Evolutionary conservation across 2,329 filamentous ascomycete genomes (phyloP).

Genomic region (Aspergillus hiratsukae): DNA sequence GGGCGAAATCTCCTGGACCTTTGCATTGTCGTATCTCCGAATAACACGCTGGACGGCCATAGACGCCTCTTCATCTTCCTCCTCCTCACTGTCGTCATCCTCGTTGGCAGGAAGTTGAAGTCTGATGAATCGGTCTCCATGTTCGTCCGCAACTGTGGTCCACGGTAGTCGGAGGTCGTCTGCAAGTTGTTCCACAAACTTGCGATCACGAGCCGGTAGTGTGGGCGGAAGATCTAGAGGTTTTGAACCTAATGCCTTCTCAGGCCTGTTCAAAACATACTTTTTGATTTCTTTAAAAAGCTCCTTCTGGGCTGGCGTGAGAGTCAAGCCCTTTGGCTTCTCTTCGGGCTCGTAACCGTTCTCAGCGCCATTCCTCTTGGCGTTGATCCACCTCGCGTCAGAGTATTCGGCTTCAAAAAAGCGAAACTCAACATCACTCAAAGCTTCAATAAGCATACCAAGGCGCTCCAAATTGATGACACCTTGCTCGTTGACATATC

Average conservation of each 20-base stretch:
- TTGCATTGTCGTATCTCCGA: slow-evolving; percentile 85
- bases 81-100: slow-evolving; percentile 55
- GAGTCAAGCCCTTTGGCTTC: slow-evolving; percentile 60
- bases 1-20: slow-evolving; percentile 71
- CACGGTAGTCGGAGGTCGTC: slow-evolving; percentile 62
- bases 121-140: slow-evolving; percentile 63
- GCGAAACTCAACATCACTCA: slow-evolving; percentile 84
- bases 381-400: slow-evolving; percentile 86
- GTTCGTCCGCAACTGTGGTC: slow-evolving; percentile 59
- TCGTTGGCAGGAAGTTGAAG: slow-evolving; percentile 55
- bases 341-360: slow-evolving; percentile 57
- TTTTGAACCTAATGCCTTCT: slow-evolving; percentile 40
- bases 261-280: slow-evolving; percentile 68
- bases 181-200: slow-evolving; percentile 86
- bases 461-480: slow-evolving; percentile 83
- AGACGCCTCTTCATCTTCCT: slow-evolving; percentile 78
- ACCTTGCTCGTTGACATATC: slow-evolving; percentile 94
- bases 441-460: slow-evolving; percentile 70
- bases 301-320: slow-evolving; percentile 75
- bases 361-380: slow-evolving; percentile 71
- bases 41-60: slow-evolving; percentile 80
- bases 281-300: slow-evolving; percentile 78
- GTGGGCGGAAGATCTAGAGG: slow-evolving; percentile 69
- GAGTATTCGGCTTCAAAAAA: slow-evolving; percentile 88
- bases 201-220: slow-evolving; percentile 78